Conservation (phyloP, 176 grass and related monocot species). For the Poa pratensis region DNA sequence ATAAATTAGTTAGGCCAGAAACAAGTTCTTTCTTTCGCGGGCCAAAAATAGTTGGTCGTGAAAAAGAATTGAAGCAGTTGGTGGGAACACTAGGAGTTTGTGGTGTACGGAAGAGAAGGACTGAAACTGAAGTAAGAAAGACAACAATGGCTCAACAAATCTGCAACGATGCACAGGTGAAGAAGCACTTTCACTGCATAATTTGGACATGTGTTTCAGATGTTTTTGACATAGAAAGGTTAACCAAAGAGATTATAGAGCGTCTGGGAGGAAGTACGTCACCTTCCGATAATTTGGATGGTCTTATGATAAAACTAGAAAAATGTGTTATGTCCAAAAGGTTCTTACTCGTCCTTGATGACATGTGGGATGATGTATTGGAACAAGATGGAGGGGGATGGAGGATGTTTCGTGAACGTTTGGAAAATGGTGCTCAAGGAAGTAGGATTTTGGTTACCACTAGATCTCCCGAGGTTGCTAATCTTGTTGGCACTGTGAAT, state of each 20-base stretch:
- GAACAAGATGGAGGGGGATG: background rate
- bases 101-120: background rate
- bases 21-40: no score
- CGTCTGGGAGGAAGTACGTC: background rate
- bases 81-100: background rate
- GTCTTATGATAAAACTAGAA: background rate
- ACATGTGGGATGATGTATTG: background rate
- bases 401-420: background rate
- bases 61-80: background rate
- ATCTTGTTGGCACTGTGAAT: background rate
- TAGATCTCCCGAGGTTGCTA: background rate
- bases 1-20: background rate
- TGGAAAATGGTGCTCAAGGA: background rate
- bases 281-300: background rate
- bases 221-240: background rate
- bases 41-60: background rate
- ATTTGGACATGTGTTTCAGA: background rate
- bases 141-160: conserved; percentile 17
- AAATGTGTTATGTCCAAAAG: no score
- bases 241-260: conserved; percentile 8
- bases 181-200: background rate
- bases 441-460: conserved; percentile 9
- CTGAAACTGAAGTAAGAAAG: background rate
- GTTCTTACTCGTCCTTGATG: no score
- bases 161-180: background rate